Percentiles rank a stretch among this genome's conserved stretches.
These are phyloP conservation scores for Backusella australiensis DNA, from an alignment of 192 early-diverging fungal genomes.

Conservation along the genomic window DNA sequence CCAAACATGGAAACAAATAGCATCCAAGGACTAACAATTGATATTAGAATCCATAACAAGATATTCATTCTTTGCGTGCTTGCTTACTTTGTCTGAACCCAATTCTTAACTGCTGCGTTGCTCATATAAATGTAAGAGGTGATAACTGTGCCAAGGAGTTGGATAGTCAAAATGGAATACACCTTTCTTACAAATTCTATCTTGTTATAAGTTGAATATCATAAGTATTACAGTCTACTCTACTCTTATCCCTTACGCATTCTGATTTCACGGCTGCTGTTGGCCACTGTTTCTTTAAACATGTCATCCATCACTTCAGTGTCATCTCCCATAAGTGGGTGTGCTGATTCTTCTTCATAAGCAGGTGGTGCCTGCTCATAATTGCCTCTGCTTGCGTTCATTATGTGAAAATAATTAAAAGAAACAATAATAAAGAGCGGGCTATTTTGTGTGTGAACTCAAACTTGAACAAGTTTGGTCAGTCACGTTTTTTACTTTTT, in stretches of 20 bases:
- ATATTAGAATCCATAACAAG: neutral
- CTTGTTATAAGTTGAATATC: neutral
- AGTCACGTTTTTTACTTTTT: neutral
- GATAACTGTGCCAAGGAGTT: conserved; percentile 56
- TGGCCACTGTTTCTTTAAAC: conserved; percentile 32
- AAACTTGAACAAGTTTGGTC: neutral
- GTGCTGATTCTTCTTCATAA: conserved; percentile 27
- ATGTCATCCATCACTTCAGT: conserved; percentile 22
- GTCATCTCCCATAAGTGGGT: conserved; percentile 21
- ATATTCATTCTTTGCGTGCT: neutral
- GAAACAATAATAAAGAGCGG: conserved; percentile 2
- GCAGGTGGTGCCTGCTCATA: conserved; percentile 23
- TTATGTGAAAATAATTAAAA: neutral
- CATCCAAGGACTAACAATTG: conserved; percentile 50
- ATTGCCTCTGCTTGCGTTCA: neutral
- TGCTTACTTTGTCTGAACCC: conserved; percentile 51
- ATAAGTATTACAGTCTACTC: neutral
- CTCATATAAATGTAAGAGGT: conserved; percentile 59
- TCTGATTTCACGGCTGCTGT: conserved; percentile 28
- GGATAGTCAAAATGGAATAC: conserved; percentile 64
- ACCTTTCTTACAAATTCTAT: conserved; percentile 70
- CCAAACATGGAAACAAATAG: conserved; percentile 53
- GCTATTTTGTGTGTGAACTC: neutral
- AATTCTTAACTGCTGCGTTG: conserved; percentile 44
- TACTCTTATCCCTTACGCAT: conserved; percentile 21